Evolutionary conservation across 2,329 filamentous ascomycete species (phyloP).

Genomic region (Allantophomopsis lycopodina): DNA sequence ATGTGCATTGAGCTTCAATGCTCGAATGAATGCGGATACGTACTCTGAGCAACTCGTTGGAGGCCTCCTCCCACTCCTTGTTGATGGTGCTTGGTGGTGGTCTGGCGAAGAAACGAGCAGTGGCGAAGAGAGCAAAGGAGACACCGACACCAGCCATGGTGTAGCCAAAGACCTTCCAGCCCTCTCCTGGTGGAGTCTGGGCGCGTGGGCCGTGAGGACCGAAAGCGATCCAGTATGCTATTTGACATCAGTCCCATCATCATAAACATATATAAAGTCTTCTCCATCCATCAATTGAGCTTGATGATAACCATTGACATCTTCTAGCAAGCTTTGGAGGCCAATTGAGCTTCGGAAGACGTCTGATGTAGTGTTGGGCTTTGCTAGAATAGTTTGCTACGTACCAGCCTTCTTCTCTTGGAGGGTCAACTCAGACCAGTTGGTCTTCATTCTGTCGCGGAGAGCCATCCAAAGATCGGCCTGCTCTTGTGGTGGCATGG

Average conservation of each 20-base stretch:
- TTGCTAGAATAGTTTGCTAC: slow-evolving; percentile 19
- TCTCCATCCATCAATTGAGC: not conserved
- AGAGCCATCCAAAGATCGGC: slow-evolving; percentile 98
- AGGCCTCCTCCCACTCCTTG: slow-evolving; percentile 92
- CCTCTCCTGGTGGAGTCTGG: slow-evolving; percentile 69
- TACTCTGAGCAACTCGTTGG: slow-evolving; percentile 91
- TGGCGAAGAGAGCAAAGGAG: slow-evolving; percentile 58
- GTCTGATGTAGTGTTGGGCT: no score
- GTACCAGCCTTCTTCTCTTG: slow-evolving; percentile 99
- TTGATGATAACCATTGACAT: not conserved
- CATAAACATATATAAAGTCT: not conserved
- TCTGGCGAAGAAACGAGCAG: slow-evolving; percentile 58
- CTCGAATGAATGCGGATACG: slow-evolving; percentile 18
- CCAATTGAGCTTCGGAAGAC: no score
- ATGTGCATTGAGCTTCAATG: not conserved
- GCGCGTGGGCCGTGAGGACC: slow-evolving; percentile 91
- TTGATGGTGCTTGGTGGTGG: slow-evolving; percentile 75
- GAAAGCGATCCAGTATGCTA: slow-evolving; percentile 98
- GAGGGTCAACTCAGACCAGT: slow-evolving; percentile 88
- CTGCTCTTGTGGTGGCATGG: slow-evolving; percentile 96
- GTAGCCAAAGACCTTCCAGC: slow-evolving; percentile 64
- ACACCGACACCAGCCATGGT: slow-evolving; percentile 52
- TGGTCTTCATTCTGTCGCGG: slow-evolving; percentile 96
- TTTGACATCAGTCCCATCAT: slow-evolving; percentile 12
- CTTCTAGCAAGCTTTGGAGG: not conserved